Percentiles rank a stretch among this genome's conserved stretches.
phyloP scores from a whole-genome alignment of 2,329 filamentous ascomycete species.

The Dactylonectria macrodidyma region DNA sequence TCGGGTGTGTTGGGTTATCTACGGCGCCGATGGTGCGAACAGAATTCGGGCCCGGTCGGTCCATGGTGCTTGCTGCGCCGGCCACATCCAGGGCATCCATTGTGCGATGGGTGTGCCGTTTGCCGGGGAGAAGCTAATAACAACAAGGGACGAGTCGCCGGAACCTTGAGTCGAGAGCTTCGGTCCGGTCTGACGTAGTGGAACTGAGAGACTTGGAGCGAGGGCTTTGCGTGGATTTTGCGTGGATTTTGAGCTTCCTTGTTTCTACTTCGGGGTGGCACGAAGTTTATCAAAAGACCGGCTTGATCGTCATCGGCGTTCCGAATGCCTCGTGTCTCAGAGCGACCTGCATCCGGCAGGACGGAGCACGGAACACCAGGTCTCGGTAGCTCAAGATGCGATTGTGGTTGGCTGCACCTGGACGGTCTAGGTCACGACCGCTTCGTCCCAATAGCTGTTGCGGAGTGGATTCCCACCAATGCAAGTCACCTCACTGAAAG shows the following conservation, averaged over 20 bases:
- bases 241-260: not conserved
- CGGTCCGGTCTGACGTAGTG: not conserved
- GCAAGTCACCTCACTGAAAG: conserved; percentile 22
- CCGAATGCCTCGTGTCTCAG: conserved; percentile 10
- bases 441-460: conserved; percentile 25
- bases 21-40: conserved; percentile 42
- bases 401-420: conserved; percentile 15
- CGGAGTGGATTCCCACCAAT: conserved; percentile 19
- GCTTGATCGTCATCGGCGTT: conserved; percentile 18
- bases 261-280: conserved; percentile 4
- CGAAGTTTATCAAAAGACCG: conserved; percentile 24
- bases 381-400: conserved; percentile 20
- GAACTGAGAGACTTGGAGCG: conserved; percentile 2
- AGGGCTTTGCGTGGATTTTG: not conserved
- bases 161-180: conserved; percentile 14
- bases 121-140: conserved; percentile 22
- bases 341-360: conserved; percentile 26
- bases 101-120: conserved; percentile 29
- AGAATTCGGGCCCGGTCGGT: conserved; percentile 43
- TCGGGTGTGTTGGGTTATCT: conserved; percentile 41
- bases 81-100: conserved; percentile 40
- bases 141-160: conserved; percentile 16
- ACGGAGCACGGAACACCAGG: conserved; percentile 23
- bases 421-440: conserved; percentile 1
- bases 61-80: conserved; percentile 38